Percentiles rank a stretch among this genome's conserved stretches.
These are phyloP conservation scores for Chenopodium berlandieri DNA, from an alignment of 148 eudicot genomes.

Conservation along the genomic window DNA sequence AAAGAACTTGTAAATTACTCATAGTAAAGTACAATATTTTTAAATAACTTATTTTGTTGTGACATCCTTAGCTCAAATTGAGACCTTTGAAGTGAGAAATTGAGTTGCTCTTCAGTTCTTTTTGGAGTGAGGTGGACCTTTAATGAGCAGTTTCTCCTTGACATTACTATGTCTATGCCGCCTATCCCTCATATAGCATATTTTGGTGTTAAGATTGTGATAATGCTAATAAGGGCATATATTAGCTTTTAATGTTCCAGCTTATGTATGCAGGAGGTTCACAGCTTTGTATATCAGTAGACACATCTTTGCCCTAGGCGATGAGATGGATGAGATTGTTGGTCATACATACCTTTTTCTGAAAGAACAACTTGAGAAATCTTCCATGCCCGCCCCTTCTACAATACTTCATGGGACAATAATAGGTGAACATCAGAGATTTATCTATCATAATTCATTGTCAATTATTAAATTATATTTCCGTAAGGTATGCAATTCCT, in stretches of 20 bases:
- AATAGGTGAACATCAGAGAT: constrained; percentile 41
- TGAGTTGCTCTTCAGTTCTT: background rate
- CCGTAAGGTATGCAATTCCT: background rate
- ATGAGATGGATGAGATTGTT: constrained; percentile 57
- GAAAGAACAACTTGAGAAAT: constrained; percentile 73
- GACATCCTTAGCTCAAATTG: background rate
- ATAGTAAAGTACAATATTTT: background rate
- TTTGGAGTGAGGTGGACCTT: background rate
- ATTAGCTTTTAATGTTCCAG: background rate
- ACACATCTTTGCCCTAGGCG: constrained; percentile 39
- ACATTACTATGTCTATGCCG: background rate
- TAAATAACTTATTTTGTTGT: background rate
- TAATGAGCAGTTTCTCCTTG: background rate
- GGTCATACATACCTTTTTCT: constrained; percentile 66
- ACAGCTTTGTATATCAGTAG: constrained; percentile 60
- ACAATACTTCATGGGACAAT: constrained; percentile 74
- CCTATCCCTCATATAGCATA: background rate
- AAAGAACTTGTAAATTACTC: too few species aligned
- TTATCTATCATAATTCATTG: background rate
- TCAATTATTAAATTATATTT: background rate
- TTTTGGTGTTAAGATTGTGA: background rate
- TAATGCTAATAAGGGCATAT: too few species aligned
- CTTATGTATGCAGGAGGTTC: constrained; percentile 56
- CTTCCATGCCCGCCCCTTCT: constrained; percentile 58
- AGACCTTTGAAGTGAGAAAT: too few species aligned